Base-by-base conservation (phyloP, 1,284 basidiomycete species). In the Ganoderma multipileum region DNA sequence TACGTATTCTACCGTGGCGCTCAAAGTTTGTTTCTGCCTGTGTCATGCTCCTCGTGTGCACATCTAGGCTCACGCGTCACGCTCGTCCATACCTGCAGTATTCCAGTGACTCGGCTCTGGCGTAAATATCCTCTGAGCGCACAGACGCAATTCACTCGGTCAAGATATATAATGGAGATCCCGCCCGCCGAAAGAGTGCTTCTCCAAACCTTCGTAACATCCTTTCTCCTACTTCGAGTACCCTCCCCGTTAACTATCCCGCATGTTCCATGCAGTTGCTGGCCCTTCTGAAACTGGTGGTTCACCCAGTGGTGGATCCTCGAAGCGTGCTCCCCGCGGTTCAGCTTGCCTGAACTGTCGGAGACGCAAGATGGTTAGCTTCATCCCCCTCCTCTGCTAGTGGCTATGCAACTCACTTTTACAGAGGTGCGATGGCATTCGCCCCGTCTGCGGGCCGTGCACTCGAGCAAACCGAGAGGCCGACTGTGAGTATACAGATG, bases 331-430 rank as follows among this genome's bases (percentile, higher is more conserved):
- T 33, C 76, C 78, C 16, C 77, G 78, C n/a, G 78, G 78, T 30
- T 76, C 77, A 50, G 78, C 78, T 26, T 79, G 78, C 61, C 73
- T 79, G n/a, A 78, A 76, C 63, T 79, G 78, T 63, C 74, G 78
- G n/a, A 63, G 76, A 57, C 76, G 78, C 33, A 79, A 79, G 68
- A 73, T 79, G 73, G 78, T 78, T 6, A 38, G 76, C n/a, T 14
- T 39, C 5, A 1, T 18, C 38, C 12, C 12, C 42, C 70, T 11
- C 26, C n/a, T 63, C 9, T 47, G 14, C 33, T 36, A 14, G 14
- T 3, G 11, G 41, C 33, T 12, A 14, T 7, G 14, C 2, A 14
- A 41, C 30, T 20, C 23, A 55, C 58, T 68, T 30, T 58, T 61
- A 33, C 54, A 79, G 78, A 76, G 74, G 72, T 79, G 79, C 62